phyloP scores from a whole-genome alignment of 768 basidiomycete species.

The Rhodotorula babjevae region DNA sequence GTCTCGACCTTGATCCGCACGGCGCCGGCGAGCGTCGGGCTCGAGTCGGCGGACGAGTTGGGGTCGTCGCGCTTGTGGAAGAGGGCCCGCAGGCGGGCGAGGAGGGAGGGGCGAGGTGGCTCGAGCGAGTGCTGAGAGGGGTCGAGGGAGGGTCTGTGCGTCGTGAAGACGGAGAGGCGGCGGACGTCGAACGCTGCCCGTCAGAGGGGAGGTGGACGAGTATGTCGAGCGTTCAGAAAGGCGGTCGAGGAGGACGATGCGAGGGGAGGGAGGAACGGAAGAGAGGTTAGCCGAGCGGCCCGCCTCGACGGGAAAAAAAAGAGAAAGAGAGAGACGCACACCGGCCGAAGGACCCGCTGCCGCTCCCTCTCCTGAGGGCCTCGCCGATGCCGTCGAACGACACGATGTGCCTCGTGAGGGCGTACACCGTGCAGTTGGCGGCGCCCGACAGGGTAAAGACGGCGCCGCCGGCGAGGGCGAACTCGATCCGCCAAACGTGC shows the following conservation, averaged over 20 bases:
- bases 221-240: no score
- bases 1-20: background rate
- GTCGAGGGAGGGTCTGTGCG: background rate
- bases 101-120: background rate
- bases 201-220: no score
- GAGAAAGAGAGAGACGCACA: background rate
- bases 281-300: background rate
- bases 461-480: slow-evolving; percentile 9
- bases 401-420: slow-evolving; percentile 19
- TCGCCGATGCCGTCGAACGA: slow-evolving; percentile 9
- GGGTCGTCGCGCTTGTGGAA: background rate
- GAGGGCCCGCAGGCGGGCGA: background rate
- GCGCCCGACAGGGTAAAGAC: slow-evolving; percentile 19
- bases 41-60: background rate
- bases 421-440: slow-evolving; percentile 22
- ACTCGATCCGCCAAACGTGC: background rate
- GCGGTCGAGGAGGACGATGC: no score
- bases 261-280: no score
- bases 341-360: background rate
- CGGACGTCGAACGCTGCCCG: background rate
- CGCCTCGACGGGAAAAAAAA: background rate
- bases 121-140: background rate
- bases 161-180: background rate
- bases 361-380: slow-evolving; percentile 6
- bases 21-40: background rate